Percentiles rank a stretch among this genome's conserved stretches.
Evolutionary conservation across 495 filamentous ascomycete genomes (phyloP).

Genomic region (Neurospora tetrasperma): DNA sequence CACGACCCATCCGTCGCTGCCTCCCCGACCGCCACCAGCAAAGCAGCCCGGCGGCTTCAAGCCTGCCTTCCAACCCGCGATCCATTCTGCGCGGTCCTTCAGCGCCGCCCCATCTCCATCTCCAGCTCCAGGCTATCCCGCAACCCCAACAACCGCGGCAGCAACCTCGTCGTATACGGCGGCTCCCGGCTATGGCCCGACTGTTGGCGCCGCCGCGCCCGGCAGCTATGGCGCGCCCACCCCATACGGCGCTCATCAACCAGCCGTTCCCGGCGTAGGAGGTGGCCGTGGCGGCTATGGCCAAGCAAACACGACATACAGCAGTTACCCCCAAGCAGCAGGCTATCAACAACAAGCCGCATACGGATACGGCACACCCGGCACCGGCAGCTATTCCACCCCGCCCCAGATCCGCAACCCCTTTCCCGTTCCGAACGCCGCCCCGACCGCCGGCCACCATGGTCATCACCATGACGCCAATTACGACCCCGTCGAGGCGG

Average conservation of each 20-base stretch:
- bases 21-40: conserved; percentile 69
- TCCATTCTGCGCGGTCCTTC: conserved; percentile 8
- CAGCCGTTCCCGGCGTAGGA: conserved; percentile 18
- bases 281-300: conserved; percentile 22
- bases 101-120: conserved; percentile 7
- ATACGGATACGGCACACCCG: conserved; percentile 16
- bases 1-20: conserved; percentile 56
- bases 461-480: conserved; percentile 9
- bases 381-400: conserved; percentile 33
- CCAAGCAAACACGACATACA: conserved; percentile 23
- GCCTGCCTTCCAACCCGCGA: conserved; percentile 41
- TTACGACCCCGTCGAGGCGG: conserved; percentile 77
- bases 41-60: conserved; percentile 49
- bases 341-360: conserved; percentile 36
- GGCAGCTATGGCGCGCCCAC: conserved; percentile 29
- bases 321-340: conserved; percentile 34
- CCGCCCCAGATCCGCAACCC: conserved; percentile 79
- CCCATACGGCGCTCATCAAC: conserved; percentile 24
- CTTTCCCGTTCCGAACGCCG: conserved; percentile 56
- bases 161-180: conserved; percentile 11
- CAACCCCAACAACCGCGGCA: conserved; percentile 9
- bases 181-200: conserved; percentile 18
- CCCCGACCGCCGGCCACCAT: conserved; percentile 16
- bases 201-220: conserved; percentile 16
- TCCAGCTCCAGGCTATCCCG: conserved; percentile 20